Evolutionary conservation across 2,329 filamentous ascomycete species (phyloP), one percentile per base, ranked within the genome.

Genomic region (Pseudogymnoascus pannorum): DNA sequence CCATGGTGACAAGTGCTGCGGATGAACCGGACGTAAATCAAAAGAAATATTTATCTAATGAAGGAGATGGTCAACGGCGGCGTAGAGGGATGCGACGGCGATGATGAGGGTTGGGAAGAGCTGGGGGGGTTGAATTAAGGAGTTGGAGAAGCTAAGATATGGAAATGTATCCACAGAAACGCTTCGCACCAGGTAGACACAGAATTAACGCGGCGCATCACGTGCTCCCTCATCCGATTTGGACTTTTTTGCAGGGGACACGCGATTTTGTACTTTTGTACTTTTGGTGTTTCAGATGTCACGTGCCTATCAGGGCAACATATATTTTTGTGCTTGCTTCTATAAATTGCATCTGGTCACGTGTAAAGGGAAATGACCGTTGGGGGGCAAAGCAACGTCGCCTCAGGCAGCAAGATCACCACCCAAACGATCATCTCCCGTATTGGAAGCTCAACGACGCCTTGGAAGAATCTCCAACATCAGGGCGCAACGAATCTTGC

Each of bases 121-220:
- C 48, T 31, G n/a, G 48, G 24, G 44, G 44, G 8, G 22, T n/a
- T n/a, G 24, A 12, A 54, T 54, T 54, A 54, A 54, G 48, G 48
- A 33, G 48, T 54, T 54, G 26, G 26, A 54, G 42, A 29, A 51
- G 5, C 24, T 29, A 14, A 51, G 48, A 54, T 54, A 54, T 54
- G 24, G 48, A 54, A 54, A 54, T 54, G 48, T 54, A 54, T 54
- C 48, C 48, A 54, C 26, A 54, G 48, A 54, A 54, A 54, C 48
- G 48, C 48, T 54, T 54, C 48, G 48, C 48, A 54, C 48, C 48
- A 54, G 48, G 48, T 54, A 54, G 48, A 54, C 48, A 16, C 31
- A 54, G 48, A 54, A 54, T 54, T 33, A 54, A 54, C 48, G 48
- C 48, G 26, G 48, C 48, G 8, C 26, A 54, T 54, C 48, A 54